Percentiles rank a stretch among this genome's conserved stretches.
Evolutionary conservation across 2,329 filamentous ascomycete genomes (phyloP).

Genomic region (Cercospora janseana): DNA sequence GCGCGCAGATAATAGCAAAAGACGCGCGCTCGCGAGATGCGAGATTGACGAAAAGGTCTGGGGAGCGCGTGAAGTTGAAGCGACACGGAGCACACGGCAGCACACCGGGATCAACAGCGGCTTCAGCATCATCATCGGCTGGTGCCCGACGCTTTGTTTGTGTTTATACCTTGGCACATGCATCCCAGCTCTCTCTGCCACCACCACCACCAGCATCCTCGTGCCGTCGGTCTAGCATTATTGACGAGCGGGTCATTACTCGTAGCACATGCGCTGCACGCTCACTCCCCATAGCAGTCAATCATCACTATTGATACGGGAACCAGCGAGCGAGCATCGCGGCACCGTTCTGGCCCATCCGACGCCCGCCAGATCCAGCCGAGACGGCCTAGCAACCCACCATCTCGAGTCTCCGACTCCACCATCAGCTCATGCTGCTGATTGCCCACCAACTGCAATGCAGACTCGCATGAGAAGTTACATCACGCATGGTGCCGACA

Average conservation of each 20-base stretch:
- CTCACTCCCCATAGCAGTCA: not conserved
- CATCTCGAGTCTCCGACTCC: slow-evolving; percentile 12
- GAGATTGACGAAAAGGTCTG: not conserved
- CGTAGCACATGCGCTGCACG: not conserved
- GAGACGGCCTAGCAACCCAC: slow-evolving; percentile 14
- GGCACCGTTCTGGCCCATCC: slow-evolving; percentile 5
- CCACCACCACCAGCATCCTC: not conserved
- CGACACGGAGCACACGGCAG: not conserved
- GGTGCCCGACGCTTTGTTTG: slow-evolving; percentile 4
- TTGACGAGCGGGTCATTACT: not conserved
- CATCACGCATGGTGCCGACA: slow-evolving; percentile 1
- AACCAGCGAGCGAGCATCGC: not conserved
- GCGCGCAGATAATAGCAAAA: slow-evolving; percentile 7
- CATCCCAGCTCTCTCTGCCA: not conserved
- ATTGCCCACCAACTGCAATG: not conserved
- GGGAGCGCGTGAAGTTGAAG: not conserved
- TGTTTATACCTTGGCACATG: slow-evolving; percentile 5
- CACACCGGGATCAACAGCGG: not conserved
- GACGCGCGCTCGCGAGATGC: not conserved
- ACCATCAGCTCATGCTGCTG: not conserved
- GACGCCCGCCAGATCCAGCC: slow-evolving; percentile 1
- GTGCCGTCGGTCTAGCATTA: not conserved
- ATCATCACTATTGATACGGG: not conserved
- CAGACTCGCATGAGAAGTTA: slow-evolving; percentile 3
- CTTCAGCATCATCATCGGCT: not conserved